Evolutionary conservation across 108 stramenopile genomes (phyloP), one percentile per base, ranked within the genome.

Genomic region (Fistulifera solaris): DNA sequence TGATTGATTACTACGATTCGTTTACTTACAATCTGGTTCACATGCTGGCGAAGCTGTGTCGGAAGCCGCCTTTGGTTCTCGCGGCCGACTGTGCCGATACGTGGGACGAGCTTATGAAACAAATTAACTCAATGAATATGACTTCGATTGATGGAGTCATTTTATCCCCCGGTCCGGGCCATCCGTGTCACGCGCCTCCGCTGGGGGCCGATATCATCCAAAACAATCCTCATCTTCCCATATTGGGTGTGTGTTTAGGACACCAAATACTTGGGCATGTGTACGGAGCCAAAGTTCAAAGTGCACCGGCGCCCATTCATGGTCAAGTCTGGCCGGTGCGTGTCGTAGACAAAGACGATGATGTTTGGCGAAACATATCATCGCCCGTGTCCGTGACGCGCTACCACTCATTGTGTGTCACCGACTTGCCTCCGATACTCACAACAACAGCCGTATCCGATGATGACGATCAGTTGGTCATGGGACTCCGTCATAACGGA

Each of bases 1-100:
- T 96, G 27, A 85, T 96, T 51, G 95, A 96, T 73, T 93, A 96
- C 62, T 94, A 94, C 58, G 95, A 96, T 76, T 93, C 90, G 18
- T 96, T 95, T 62, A 96, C 95, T 1, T 95, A 96, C 78, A 96
- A 96, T 68, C 64, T 96, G 17, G 92, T 76, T 45, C 88, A 94
- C 58, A 72, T 82, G 56, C 47, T 94, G 47, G 70, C 86, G 4
- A 69, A 76, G n/a, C 63, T 89, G 46, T 81, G 80, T 42, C 61
- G 54, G 0, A 52, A 70, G 41, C 88, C 88, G 16, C 90, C 93
- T 12, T 57, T 63, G 6, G 94, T 96, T 12, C 55, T 94, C 7
- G 67, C 85, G 56, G 93, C 93, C 44, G 92, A 96, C 77, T 73
- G 60, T 11, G 70, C 57, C 43, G 4, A 47, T 35, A 50, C 65